Percentiles rank a stretch among this genome's conserved stretches.
Conservation (phyloP, 1,284 basidiomycete species). For the Tilletia walkeri region DNA sequence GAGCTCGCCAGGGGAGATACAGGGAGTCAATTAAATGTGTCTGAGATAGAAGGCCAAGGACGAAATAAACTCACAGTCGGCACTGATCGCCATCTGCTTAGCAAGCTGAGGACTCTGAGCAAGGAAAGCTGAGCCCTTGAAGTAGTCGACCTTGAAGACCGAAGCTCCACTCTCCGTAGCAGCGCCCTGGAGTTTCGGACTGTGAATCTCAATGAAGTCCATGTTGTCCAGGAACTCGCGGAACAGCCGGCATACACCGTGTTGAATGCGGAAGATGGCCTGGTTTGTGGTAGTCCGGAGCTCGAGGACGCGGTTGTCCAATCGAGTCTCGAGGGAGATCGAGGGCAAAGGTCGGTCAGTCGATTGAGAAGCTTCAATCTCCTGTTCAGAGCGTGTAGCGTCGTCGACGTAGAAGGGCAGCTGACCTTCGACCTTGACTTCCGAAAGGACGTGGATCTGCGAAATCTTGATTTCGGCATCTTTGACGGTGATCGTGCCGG, state of each 20-base stretch:
- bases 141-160: slow-evolving; percentile 97
- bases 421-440: slow-evolving; percentile 61
- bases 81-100: slow-evolving; percentile 99
- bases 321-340: slow-evolving; percentile 70
- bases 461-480: slow-evolving; percentile 84
- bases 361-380: slow-evolving; percentile 62
- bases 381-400: slow-evolving; percentile 78
- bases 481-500: slow-evolving; percentile 82
- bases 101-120: slow-evolving; percentile 96
- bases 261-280: slow-evolving; percentile 89
- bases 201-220: slow-evolving; percentile 91
- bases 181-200: slow-evolving; percentile 93
- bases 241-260: slow-evolving; percentile 84
- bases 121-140: slow-evolving; percentile 91
- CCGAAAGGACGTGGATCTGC: slow-evolving; percentile 82
- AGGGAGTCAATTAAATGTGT: not conserved
- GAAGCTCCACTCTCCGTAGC: slow-evolving; percentile 95
- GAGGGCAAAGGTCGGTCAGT: slow-evolving; percentile 51
- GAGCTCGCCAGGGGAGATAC: not conserved
- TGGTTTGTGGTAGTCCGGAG: slow-evolving; percentile 93
- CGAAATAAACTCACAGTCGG: slow-evolving; percentile 70
- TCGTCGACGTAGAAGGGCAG: slow-evolving; percentile 93
- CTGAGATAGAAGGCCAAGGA: not conserved
- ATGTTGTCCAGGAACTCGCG: slow-evolving; percentile 74
- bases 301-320: slow-evolving; percentile 93